These are phyloP conservation scores for Chrysophaeum taylorii DNA, from an alignment of 352 stramenopile genomes.

Conservation along the genomic window DNA sequence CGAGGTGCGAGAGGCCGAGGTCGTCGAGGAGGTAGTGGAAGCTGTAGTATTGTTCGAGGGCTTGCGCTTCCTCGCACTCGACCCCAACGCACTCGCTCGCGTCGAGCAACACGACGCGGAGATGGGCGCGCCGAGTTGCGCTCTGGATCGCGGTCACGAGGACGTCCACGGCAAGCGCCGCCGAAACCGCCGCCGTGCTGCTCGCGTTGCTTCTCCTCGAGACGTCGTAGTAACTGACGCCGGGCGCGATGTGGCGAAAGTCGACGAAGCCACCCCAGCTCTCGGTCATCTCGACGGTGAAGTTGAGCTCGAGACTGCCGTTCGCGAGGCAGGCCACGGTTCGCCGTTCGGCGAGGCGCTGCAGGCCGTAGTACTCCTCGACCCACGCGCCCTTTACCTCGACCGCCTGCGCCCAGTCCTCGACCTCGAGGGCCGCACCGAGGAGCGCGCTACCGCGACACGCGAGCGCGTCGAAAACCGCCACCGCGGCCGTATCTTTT, in stretches of 20 bases:
- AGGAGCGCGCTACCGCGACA: too few species aligned
- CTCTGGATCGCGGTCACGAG: too few species aligned
- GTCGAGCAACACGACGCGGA: conserved; percentile 25
- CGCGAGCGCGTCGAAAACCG: too few species aligned
- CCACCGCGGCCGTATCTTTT: too few species aligned
- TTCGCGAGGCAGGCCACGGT: too few species aligned
- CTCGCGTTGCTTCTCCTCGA: too few species aligned
- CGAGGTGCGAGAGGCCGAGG: neutral
- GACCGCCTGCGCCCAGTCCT: too few species aligned
- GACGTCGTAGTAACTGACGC: conserved; percentile 23
- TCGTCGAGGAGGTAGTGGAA: conserved; percentile 29
- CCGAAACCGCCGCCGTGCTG: too few species aligned
- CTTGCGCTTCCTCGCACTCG: conserved; percentile 7
- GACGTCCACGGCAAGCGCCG: conserved; percentile 11
- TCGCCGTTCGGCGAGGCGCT: too few species aligned
- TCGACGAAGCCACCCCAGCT: conserved; percentile 25
- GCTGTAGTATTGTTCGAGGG: conserved; percentile 24
- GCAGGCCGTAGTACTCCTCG: too few species aligned
- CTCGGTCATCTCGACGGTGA: conserved; percentile 16
- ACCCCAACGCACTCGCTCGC: conserved; percentile 9
- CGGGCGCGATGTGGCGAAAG: conserved; percentile 7
- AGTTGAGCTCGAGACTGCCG: conserved; percentile 16
- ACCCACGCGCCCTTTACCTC: too few species aligned
- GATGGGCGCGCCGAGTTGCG: neutral
- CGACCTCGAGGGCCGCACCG: too few species aligned